Evolutionary conservation across 2,329 filamentous ascomycete genomes (phyloP).

Genomic region (Phoma sp.): DNA sequence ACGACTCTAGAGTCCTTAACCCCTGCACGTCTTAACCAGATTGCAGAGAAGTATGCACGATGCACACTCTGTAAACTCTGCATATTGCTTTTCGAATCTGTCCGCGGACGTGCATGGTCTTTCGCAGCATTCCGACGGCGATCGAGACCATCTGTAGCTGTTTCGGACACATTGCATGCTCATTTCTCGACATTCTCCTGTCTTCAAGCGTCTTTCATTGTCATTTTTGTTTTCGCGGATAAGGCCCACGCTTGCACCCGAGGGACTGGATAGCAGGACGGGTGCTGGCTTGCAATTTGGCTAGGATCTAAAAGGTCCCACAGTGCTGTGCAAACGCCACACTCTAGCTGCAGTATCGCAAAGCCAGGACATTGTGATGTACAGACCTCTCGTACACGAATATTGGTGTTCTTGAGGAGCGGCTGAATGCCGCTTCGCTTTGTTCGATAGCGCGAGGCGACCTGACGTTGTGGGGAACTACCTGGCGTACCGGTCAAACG

Average conservation of each 20-base stretch:
- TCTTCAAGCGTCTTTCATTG: not conserved
- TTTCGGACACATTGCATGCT: slow-evolving; percentile 7
- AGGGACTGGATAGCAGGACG: slow-evolving; percentile 15
- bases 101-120: not conserved
- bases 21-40: slow-evolving; percentile 7
- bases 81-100: slow-evolving; percentile 4
- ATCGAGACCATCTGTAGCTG: slow-evolving; percentile 2
- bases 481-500: slow-evolving; percentile 10
- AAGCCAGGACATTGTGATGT: slow-evolving; percentile 10
- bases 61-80: not conserved
- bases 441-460: not conserved
- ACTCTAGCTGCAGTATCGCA: slow-evolving; percentile 20
- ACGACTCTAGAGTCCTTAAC: slow-evolving; percentile 7
- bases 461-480: not conserved
- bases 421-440: no score
- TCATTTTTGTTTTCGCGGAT: not conserved
- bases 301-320: not conserved
- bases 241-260: slow-evolving; percentile 23
- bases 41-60: slow-evolving; percentile 3
- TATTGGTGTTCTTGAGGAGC: no score
- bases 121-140: not conserved
- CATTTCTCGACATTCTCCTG: not conserved
- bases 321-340: slow-evolving; percentile 12
- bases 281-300: slow-evolving; percentile 23
- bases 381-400: no score